Percentiles rank a stretch among this genome's conserved stretches.
These are phyloP conservation scores for Calocybe cyanea DNA, from an alignment of 768 basidiomycete species.

Conservation along the genomic window DNA sequence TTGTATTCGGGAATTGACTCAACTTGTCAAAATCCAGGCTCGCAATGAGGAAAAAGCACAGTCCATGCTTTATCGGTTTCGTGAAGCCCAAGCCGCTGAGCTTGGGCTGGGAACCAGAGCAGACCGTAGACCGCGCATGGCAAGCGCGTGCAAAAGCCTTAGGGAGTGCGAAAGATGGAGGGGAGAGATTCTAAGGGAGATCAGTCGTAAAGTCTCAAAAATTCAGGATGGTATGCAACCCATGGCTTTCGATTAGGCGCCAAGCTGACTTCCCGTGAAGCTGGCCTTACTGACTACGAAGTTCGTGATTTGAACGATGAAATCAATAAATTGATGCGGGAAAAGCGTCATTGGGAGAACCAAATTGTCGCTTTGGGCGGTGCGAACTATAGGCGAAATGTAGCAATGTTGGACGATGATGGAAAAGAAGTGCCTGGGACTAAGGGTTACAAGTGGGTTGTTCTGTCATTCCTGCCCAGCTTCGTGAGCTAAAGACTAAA, in stretches of 20 bases:
- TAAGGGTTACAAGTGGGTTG: constrained; percentile 88
- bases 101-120: constrained; percentile 83
- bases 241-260: constrained; percentile 46
- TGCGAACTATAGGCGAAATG: constrained; percentile 92
- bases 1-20: not conserved
- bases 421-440: constrained; percentile 96
- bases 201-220: constrained; percentile 94
- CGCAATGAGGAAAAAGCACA: constrained; percentile 89
- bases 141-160: constrained; percentile 85
- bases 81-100: constrained; percentile 94
- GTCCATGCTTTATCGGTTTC: constrained; percentile 63
- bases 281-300: constrained; percentile 92
- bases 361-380: constrained; percentile 96
- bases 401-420: constrained; percentile 91
- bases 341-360: constrained; percentile 97
- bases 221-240: constrained; percentile 84
- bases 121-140: constrained; percentile 90
- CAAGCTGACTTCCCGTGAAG: constrained; percentile 34
- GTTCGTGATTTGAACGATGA: constrained; percentile 95
- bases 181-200: constrained; percentile 92
- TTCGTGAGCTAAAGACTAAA: not conserved
- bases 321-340: constrained; percentile 92
- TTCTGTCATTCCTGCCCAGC: not conserved
- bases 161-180: constrained; percentile 94
- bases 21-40: constrained; percentile 46